Conservation (phyloP, 371 early-diverging fungal genomes). For the Phascolomyces articulosus region DNA sequence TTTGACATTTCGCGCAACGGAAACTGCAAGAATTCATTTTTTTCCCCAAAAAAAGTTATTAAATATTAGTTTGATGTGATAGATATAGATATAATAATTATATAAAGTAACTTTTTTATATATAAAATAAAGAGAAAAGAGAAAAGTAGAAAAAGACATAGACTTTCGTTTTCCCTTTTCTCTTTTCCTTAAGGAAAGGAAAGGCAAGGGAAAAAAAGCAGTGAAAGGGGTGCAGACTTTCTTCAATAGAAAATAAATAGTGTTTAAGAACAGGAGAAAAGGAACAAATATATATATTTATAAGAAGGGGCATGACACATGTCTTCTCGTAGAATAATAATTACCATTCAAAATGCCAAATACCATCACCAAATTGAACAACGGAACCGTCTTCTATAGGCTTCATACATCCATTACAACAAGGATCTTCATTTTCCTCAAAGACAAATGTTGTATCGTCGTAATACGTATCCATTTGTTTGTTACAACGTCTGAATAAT, state of each 20-base stretch:
- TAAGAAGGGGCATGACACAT: background rate
- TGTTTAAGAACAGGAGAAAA: background rate
- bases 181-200: background rate
- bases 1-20: conserved; percentile 78
- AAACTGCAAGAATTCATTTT: conserved; percentile 51
- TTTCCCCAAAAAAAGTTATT: too few relatives aligned
- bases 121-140: conserved; percentile 9
- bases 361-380: conserved; percentile 85
- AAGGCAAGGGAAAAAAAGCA: background rate
- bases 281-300: background rate
- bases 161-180: background rate
- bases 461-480: conserved; percentile 30
- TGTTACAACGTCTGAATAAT: too few relatives aligned
- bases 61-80: too few relatives aligned
- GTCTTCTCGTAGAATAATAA: too few relatives aligned
- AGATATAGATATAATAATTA: background rate
- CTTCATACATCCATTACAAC: conserved; percentile 75
- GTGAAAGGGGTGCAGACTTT: background rate
- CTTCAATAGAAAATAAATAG: too few relatives aligned
- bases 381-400: conserved; percentile 82
- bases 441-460: conserved; percentile 24
- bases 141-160: conserved; percentile 1
- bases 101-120: background rate
- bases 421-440: conserved; percentile 57
- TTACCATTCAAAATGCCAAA: conserved; percentile 63